Base-by-base conservation (phyloP, 352 stramenopile genomes). In the Phytophthora hibernalis region DNA sequence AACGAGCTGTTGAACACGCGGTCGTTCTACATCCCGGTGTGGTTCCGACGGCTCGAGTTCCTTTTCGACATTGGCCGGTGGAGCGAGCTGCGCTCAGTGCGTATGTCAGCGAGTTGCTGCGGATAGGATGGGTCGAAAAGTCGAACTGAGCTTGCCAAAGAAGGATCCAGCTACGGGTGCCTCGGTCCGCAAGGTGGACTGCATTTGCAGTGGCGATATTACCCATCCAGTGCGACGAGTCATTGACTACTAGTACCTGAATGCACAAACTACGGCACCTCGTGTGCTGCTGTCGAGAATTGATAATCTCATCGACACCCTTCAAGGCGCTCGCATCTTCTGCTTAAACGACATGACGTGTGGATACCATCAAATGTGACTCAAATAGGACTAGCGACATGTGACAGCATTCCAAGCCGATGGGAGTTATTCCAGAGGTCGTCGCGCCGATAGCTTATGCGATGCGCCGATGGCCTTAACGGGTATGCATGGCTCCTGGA, bases 401-500 rank as follows among this genome's bases (percentile, higher is more conserved):
- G 5, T 16, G 5, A 57, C 50, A 13, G 50, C 31, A 15, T 57
- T 57, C 33, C 50, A 57, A 20, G 31, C 33, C 4, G 50, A 57
- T 37, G 50, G 9, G 33, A 38, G 21, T 38, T 48, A 5, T 48
- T 58, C 26, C 22, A 58, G 13, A 22, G 51, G 35, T 58, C 10
- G 28, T 54, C 6, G 47, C 15, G 18, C 45, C 45, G 16, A 52
- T 52, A 24, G 45, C 24, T 4, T 15, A n/a, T n/a, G n/a, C n/a
- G n/a, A n/a, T n/a, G n/a, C n/a, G n/a, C n/a, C 45, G 16, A 52
- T 52, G 45, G 45, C 24, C 10, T 15, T 55, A 6, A 33, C 31
- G 2, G 55, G 44, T 7, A 61, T 61, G 28, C 54, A 20, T 1
- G 42, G 42, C 18, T 63, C 55, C 7, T 63, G 55, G 55, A 49